These are phyloP conservation scores for Ochromonas danica DNA, from an alignment of 108 stramenopile species.

Conservation along the genomic window DNA sequence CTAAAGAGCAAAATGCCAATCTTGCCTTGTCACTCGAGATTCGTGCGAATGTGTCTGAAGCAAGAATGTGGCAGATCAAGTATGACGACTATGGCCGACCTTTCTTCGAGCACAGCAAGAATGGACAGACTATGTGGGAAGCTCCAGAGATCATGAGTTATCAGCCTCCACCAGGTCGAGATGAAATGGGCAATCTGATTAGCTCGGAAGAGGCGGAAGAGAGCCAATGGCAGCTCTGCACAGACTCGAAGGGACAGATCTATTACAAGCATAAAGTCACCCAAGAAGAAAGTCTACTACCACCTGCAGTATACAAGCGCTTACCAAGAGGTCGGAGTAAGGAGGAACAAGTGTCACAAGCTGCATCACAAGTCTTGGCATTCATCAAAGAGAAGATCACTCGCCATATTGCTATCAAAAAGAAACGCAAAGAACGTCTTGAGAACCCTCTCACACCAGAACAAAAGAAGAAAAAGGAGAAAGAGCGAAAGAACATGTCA, in stretches of 20 bases:
- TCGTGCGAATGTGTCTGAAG: conserved; percentile 23
- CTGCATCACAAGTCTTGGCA: background rate
- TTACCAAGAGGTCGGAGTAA: background rate
- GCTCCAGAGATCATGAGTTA: conserved; percentile 18
- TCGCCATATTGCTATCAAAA: background rate
- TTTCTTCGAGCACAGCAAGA: conserved; percentile 22
- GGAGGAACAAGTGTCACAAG: background rate
- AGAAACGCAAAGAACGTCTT: conserved; percentile 5
- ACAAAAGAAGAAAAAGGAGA: conserved; percentile 11
- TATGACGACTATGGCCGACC: conserved; percentile 36
- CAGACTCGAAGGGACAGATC: background rate
- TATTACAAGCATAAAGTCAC: conserved; percentile 16
- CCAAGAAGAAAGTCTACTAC: background rate
- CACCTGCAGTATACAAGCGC: background rate
- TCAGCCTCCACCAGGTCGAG: conserved; percentile 31
- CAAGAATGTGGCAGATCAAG: background rate
- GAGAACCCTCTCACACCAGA: conserved; percentile 7
- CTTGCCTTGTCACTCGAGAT: conserved; percentile 23
- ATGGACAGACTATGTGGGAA: background rate
- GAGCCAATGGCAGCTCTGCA: background rate
- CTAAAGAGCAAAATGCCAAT: background rate
- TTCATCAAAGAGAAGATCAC: conserved; percentile 5
- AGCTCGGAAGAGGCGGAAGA: background rate
- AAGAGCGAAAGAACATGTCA: background rate
- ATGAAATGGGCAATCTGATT: conserved; percentile 28